phyloP scores from a whole-genome alignment of 345 rosid species.

The Arabidopsis suecica region DNA sequence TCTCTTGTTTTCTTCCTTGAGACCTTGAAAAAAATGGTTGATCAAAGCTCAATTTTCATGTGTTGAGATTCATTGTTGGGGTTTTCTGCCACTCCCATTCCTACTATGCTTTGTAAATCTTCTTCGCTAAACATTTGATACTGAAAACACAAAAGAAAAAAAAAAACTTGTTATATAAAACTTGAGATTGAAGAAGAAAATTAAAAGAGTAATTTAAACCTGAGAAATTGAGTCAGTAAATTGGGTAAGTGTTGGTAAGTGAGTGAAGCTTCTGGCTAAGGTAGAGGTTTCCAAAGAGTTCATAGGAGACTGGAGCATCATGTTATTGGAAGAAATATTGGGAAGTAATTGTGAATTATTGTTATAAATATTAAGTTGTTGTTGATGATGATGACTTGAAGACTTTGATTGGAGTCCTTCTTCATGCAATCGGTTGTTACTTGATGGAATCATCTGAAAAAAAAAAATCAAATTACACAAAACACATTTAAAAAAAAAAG shows the following conservation, averaged over 20 bases:
- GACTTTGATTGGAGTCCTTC: slow-evolving; percentile 56
- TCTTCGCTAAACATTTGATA: slow-evolving; percentile 64
- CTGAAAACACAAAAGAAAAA: slow-evolving; percentile 41
- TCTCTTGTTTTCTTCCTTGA: slow-evolving; percentile 39
- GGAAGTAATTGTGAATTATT: slow-evolving; percentile 46
- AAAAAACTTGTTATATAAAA: neutral
- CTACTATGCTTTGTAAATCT: slow-evolving; percentile 82
- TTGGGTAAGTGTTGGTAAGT: slow-evolving; percentile 56
- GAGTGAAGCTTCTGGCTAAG: slow-evolving; percentile 43
- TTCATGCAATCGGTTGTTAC: slow-evolving; percentile 54
- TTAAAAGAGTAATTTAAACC: slow-evolving; percentile 43
- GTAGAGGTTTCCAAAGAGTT: slow-evolving; percentile 50
- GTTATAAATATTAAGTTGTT: slow-evolving; percentile 17
- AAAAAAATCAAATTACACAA: slow-evolving; percentile 43
- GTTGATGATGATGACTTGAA: slow-evolving; percentile 42
- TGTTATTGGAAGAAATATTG: slow-evolving; percentile 49
- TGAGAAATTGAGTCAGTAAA: slow-evolving; percentile 56
- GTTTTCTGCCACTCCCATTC: slow-evolving; percentile 77
- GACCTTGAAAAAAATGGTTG: slow-evolving; percentile 8
- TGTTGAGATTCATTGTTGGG: slow-evolving; percentile 49
- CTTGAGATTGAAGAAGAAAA: neutral
- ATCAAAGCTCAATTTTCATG: slow-evolving; percentile 66
- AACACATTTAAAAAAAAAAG: neutral
- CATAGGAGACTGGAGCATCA: slow-evolving; percentile 30
- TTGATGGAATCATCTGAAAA: slow-evolving; percentile 42